Base-by-base conservation (phyloP, 306 rosid genomes). In the Lathyrus tuberosus region DNA sequence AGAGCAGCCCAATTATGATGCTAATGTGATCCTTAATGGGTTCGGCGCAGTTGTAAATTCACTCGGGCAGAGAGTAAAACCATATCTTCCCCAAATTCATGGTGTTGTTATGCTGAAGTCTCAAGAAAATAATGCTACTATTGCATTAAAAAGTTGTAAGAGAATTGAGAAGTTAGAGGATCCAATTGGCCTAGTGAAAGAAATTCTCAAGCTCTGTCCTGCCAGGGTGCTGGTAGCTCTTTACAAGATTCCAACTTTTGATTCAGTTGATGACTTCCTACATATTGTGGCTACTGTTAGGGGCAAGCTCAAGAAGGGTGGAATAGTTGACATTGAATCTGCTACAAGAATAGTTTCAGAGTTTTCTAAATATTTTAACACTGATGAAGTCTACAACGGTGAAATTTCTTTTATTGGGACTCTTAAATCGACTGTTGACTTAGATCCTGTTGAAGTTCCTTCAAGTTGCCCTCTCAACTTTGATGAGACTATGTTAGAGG, bases 241-340 rank as follows among this genome's bases (percentile, higher is more conserved):
- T 7, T 95, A 91, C 81, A 89, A 89, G 79, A 69, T 95, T 77
- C 88, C 92, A 48, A 87, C 80, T 86, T 95, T 95, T 54, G 91
- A 91, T 33, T 49, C 91, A 0, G 97, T 86, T 16, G 99, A 95
- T 12, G 97, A 91, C 76, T 91, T 91, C 67, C 80, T 95, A 44
- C 93, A 80, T 76, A 87, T 83, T 84, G 88, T 95, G 13, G 97
- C 97, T 43, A 67, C 91, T 26, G 88, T 91, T 69, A 86, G 97
- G 83, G 99, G 99, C 14, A 95, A 86, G 82, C 96, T 91, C 33
- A 95, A 89, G 79, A 95, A 87, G 75, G 97, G 99, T 44, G 99
- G 96, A 57, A 28, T 91, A 53, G 82, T 87, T 69, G 99, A 95
- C 74, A 60, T 81, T 16, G 86, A 66, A 8, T 86, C 99, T 69